These are phyloP conservation scores for Trichophyton schoenleinii DNA, from an alignment of 2,329 filamentous ascomycete genomes.

Conservation along the genomic window DNA sequence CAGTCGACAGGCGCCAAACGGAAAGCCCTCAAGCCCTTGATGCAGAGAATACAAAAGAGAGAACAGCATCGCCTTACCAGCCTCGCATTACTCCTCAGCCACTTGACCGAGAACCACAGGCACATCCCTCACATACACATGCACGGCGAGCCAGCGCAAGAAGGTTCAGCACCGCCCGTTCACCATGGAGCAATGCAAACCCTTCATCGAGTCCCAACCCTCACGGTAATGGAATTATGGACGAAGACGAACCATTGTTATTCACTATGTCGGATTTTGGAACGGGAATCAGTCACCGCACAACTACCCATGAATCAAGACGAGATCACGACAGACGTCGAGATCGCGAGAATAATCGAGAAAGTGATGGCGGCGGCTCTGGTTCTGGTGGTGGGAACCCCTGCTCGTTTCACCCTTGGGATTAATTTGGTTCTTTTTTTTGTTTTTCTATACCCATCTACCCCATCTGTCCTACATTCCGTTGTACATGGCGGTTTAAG, in stretches of 20 bases:
- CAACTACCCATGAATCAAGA: neutral
- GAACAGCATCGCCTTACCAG: conserved; percentile 18
- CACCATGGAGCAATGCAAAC: conserved; percentile 18
- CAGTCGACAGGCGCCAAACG: neutral
- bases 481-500: too few species aligned
- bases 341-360: neutral
- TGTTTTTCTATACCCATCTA: neutral
- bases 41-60: neutral
- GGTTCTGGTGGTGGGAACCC: conserved; percentile 18
- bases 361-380: conserved; percentile 19
- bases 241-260: conserved; percentile 34
- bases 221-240: conserved; percentile 13
- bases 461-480: neutral
- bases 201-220: neutral
- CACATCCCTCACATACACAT: conserved; percentile 26
- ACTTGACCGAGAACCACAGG: conserved; percentile 28
- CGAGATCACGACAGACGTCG: neutral
- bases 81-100: conserved; percentile 27
- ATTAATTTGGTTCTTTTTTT: neutral
- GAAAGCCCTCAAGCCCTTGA: neutral
- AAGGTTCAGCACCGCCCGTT: conserved; percentile 24
- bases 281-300: conserved; percentile 9
- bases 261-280: conserved; percentile 38
- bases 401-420: conserved; percentile 5
- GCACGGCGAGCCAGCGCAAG: conserved; percentile 23